These are phyloP conservation scores for Pseudogymnoascus sp. DNA, from an alignment of 2,329 filamentous ascomycete genomes.

Conservation along the genomic window DNA sequence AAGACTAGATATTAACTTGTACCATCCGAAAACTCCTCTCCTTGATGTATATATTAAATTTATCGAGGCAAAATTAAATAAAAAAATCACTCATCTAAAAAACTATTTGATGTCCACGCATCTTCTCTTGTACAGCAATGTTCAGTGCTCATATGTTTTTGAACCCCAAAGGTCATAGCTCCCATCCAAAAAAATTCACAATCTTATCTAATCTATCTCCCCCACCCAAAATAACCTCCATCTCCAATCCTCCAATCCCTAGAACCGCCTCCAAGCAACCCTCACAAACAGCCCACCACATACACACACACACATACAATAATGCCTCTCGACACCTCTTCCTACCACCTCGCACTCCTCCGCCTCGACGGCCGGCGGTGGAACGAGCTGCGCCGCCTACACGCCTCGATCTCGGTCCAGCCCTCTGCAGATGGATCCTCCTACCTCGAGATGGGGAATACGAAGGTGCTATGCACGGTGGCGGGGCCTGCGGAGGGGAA, in stretches of 20 bases:
- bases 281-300: neutral
- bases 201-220: conserved; percentile 2
- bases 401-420: conserved; percentile 86
- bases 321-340: conserved; percentile 94
- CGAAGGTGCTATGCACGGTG: conserved; percentile 89
- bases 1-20: conserved; percentile 7
- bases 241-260: neutral
- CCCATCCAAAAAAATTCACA: conserved; percentile 1
- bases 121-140: neutral
- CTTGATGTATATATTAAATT: conserved; percentile 6
- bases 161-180: neutral
- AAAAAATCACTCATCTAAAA: neutral
- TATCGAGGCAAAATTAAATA: conserved; percentile 1
- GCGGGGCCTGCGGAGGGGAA: conserved; percentile 71
- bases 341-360: conserved; percentile 77
- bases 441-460: conserved; percentile 96
- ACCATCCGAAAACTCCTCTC: conserved; percentile 2
- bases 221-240: conserved; percentile 5
- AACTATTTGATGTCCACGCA: neutral
- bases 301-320: conserved; percentile 14
- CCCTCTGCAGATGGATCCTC: conserved; percentile 86
- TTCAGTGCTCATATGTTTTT: neutral
- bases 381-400: conserved; percentile 89
- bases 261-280: neutral
- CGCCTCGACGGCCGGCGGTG: conserved; percentile 80